Conservation (phyloP, 331 rosid genomes). For the Cucumis variabilis region DNA sequence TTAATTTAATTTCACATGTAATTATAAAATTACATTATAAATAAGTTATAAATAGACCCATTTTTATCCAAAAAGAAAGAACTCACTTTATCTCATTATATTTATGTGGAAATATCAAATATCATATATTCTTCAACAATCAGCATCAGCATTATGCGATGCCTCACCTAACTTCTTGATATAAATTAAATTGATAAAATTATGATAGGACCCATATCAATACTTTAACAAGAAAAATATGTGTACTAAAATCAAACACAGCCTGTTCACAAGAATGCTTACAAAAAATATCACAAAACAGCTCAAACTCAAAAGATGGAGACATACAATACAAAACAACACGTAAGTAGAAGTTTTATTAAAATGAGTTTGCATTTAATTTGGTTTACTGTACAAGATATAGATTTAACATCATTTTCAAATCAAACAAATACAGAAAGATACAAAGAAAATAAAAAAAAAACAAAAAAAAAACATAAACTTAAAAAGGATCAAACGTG, state of each 20-base stretch:
- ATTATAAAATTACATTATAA: background rate
- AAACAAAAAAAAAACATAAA: background rate
- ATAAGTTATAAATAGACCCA: background rate
- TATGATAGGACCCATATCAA: background rate
- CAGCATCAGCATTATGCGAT: background rate
- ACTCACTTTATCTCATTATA: background rate
- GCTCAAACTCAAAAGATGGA: background rate
- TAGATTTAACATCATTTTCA: background rate
- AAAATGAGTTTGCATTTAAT: background rate
- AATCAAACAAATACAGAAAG: slow-evolving; percentile 2
- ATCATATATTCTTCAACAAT: background rate
- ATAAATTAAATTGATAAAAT: background rate
- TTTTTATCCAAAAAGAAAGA: background rate
- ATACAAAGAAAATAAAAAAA: background rate
- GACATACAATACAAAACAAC: slow-evolving; percentile 3
- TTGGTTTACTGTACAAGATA: slow-evolving; percentile 14
- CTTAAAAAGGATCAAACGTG: slow-evolving; percentile 22
- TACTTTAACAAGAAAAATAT: background rate
- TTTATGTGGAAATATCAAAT: background rate
- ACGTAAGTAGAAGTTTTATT: background rate
- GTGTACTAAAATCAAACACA: slow-evolving; percentile 9
- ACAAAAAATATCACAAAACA: background rate
- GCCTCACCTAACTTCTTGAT: background rate
- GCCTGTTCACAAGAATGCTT: background rate
- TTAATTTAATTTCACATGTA: background rate